Evolutionary conservation across 306 rosid species (phyloP), one percentile per base, ranked within the genome.

Genomic region (Crotalaria pallida): DNA sequence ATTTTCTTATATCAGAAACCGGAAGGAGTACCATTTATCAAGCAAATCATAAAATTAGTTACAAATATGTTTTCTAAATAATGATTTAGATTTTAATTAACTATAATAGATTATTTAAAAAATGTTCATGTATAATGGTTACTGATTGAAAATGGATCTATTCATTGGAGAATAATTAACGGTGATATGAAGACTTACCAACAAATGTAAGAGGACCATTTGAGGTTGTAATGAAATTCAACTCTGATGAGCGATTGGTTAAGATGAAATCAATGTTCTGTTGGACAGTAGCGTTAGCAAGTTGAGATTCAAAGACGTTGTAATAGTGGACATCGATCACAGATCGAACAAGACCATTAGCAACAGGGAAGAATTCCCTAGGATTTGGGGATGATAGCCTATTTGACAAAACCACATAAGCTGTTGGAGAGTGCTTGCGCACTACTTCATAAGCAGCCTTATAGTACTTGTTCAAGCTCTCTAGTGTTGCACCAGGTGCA

Each of bases 241-340:
- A 67, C 10, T 82, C 16, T 1, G 57, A 34, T 2, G 89, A 47
- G 2, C 96, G 86, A 10, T 85, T 87, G n/a, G 31, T 75, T 62
- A 58, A 1, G 75, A 88, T 67, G 82, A 22, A 85, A 62, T 83
- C 88, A 67, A 91, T 84, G 75, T 91, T 83, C 10, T 88, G 81
- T 63, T 88, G 87, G 1, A 51, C 87, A 3, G 70, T 78, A 3
- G 72, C 10, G 82, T 60, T 19, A 12, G 73, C 58, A 21, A 88
- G 87, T 0, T 0, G 0, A 19, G 0, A 55, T 9, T 45, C 15
- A 67, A 80, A 88, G 45, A 91, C 76, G 78, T 70, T 87, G 78
- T 88, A 88, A 71, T 88, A 91, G 59, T 88, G 97, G 33, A 86
- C 78, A 71, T 91, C 97, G 55, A 91, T 67, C 60, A 88, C 97